phyloP scores from a whole-genome alignment of 2,329 filamentous ascomycete genomes.

The Alternaria arborescens region DNA sequence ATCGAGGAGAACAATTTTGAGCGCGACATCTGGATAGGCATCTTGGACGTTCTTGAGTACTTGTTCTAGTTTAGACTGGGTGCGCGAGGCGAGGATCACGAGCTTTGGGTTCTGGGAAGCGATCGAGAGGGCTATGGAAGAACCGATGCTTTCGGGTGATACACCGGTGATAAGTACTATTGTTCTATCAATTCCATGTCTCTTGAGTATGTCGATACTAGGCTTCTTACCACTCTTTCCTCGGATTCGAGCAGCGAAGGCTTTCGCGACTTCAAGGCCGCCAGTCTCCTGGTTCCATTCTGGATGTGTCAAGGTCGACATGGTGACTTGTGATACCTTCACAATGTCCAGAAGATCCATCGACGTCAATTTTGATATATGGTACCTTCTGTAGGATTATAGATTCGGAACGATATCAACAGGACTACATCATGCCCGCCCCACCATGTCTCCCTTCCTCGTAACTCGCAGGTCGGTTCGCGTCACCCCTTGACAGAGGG shows the following conservation, averaged over 20 bases:
- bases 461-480: no score
- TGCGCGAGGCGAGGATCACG: constrained; percentile 54
- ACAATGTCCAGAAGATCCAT: no score
- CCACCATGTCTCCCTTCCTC: neutral
- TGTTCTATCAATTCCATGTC: constrained; percentile 2
- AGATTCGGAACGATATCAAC: neutral
- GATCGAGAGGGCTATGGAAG: constrained; percentile 37
- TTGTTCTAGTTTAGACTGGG: constrained; percentile 51
- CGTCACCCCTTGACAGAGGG: neutral
- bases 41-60: constrained; percentile 49
- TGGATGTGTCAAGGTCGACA: constrained; percentile 44
- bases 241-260: constrained; percentile 38
- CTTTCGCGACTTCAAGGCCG: constrained; percentile 43
- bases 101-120: constrained; percentile 40
- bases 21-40: constrained; percentile 36
- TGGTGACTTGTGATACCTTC: neutral
- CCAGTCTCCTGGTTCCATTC: constrained; percentile 45
- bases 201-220: rapidly evolving
- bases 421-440: neutral
- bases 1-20: constrained; percentile 45
- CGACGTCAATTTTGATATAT: no score
- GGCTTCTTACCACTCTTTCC: constrained; percentile 35
- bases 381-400: no score
- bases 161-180: constrained; percentile 52
- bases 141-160: constrained; percentile 42